Evolutionary conservation across 306 rosid genomes (phyloP).

Genomic region (Herpetospermum pedunculosum): DNA sequence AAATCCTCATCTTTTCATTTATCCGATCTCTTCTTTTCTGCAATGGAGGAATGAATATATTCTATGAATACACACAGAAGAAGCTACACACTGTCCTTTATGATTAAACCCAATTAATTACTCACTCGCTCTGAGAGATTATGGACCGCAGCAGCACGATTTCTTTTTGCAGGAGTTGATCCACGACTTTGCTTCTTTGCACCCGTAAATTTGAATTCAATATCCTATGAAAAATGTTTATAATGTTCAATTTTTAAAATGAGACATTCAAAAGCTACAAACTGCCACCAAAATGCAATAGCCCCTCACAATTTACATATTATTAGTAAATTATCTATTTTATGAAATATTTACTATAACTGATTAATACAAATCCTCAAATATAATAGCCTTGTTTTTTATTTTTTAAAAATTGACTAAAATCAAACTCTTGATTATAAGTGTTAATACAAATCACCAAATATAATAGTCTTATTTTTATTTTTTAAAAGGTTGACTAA

Average conservation of each 20-base stretch:
- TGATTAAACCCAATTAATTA: neutral
- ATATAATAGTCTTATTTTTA: too few species aligned
- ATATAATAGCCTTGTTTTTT: too few species aligned
- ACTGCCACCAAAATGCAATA: neutral
- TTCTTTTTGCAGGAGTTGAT: slow-evolving; percentile 44
- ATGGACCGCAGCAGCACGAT: slow-evolving; percentile 83
- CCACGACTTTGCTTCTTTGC: slow-evolving; percentile 39
- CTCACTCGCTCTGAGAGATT: slow-evolving; percentile 89
- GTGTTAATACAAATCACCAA: too few species aligned
- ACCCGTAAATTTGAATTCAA: slow-evolving; percentile 36
- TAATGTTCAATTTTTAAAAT: neutral
- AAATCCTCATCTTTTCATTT: slow-evolving; percentile 74
- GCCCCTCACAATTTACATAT: neutral
- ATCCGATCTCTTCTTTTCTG: slow-evolving; percentile 91
- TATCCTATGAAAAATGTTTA: slow-evolving; percentile 31
- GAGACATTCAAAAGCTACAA: neutral
- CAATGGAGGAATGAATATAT: slow-evolving; percentile 5
- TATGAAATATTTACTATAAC: too few species aligned
- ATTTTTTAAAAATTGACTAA: too few species aligned
- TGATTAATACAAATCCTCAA: too few species aligned
- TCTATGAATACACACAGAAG: slow-evolving; percentile 3
- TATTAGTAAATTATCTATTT: too few species aligned
- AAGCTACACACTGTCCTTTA: neutral
- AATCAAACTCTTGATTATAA: too few species aligned
- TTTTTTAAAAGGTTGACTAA: too few species aligned